Evolutionary conservation across 495 filamentous ascomycete species (phyloP), one percentile per base, ranked within the genome.

Genomic region (Lineolata rhizophorae): DNA sequence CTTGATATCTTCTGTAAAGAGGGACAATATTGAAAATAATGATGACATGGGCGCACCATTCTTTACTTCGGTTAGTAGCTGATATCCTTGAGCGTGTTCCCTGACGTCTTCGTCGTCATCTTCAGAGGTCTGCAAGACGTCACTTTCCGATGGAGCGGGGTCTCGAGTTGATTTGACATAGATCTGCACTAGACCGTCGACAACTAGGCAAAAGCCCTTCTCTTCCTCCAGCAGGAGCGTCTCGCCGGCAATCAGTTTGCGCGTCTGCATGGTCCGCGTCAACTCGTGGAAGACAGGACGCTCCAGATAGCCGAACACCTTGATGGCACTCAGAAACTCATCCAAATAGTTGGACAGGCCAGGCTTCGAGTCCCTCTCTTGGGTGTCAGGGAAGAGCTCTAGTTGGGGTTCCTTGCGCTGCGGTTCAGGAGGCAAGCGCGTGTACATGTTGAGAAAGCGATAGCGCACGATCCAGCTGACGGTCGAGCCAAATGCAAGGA

Each of bases 31-130:
- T 1, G 90, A 93, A 53, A 97, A 97, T 4, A 97, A 53, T 0
- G 87, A 95, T 18, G 87, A 95, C 85, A 97, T 94, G 3, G 87
- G 85, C 6, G 87, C 85, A 13, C 87, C 87, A 46, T 95, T 97
- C 51, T 92, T 91, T 25, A 97, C 87, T 48, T 97, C 87, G 2
- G 87, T 97, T 25, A 97, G 61, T 13, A 95, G 60, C 52, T 95
- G 85, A 50, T 93, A 95, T 47, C 61, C 79, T 55, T 73, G 83
- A 48, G 55, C 72, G 20, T 70, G 61, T 5, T 57, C 38, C 14
- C 51, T 54, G 37, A 60, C 53, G 20, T 80, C 70, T 15, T 71
- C 62, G 14, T 79, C 77, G 13, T 72, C 69, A n/a, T 49, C 45
- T 31, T 49, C 44, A 22, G 28, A 30, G 8, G 6, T 6, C n/a